Percentiles rank a stretch among this genome's conserved stretches.
These are phyloP conservation scores for Xylaria multiplex DNA, from an alignment of 2,329 filamentous ascomycete species.

Conservation along the genomic window DNA sequence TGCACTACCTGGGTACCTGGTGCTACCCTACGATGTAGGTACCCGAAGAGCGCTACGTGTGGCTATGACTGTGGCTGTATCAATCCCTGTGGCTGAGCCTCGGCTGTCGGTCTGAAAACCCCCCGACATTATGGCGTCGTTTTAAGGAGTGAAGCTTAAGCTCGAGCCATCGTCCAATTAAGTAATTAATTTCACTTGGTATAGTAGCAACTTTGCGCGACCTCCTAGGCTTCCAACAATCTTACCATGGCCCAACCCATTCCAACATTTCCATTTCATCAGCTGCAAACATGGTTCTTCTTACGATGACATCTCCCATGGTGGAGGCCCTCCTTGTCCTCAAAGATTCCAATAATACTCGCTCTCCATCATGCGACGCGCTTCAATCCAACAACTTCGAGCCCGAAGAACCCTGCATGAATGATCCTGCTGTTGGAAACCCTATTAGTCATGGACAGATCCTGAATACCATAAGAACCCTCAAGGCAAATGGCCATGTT, in stretches of 20 bases:
- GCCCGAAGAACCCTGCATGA: conserved; percentile 60
- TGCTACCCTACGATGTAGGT: no score
- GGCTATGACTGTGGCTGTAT: conserved; percentile 23
- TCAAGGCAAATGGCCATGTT: conserved; percentile 53
- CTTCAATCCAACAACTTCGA: conserved; percentile 33
- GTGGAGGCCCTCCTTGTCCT: conserved; percentile 67
- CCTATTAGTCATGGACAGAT: conserved; percentile 79
- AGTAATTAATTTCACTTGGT: not conserved
- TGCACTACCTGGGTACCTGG: no score
- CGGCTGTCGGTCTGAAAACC: conserved; percentile 20
- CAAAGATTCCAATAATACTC: conserved; percentile 36
- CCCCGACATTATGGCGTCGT: conserved; percentile 16
- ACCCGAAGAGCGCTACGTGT: not conserved
- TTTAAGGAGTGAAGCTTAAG: conserved; percentile 13
- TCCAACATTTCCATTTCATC: conserved; percentile 24
- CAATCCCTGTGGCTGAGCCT: conserved; percentile 28
- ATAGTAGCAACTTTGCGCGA: not conserved
- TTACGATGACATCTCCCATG: conserved; percentile 78
- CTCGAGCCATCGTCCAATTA: conserved; percentile 27
- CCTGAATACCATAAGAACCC: conserved; percentile 66
- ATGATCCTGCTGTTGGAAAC: conserved; percentile 64
- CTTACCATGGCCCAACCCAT: conserved; percentile 13
- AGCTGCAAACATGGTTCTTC: conserved; percentile 70
- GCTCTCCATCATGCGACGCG: conserved; percentile 20
- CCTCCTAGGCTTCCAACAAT: conserved; percentile 4